Conservation (phyloP, 192 early-diverging fungal genomes). For the Linnemannia exigua region DNA sequence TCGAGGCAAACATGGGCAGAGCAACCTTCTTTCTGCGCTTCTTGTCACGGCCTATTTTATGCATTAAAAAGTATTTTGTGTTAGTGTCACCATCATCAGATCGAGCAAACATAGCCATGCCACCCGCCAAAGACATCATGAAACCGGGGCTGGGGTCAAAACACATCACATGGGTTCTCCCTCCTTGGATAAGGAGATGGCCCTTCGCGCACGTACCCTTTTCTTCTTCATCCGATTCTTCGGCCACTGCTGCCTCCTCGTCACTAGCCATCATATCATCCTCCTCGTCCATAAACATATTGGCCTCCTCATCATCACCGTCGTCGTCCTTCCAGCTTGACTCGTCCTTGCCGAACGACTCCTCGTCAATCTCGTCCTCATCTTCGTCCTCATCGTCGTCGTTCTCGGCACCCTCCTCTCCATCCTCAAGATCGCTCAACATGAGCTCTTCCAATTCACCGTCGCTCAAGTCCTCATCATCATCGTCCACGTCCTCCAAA, state of each 20-base stretch:
- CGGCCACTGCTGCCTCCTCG: constrained; percentile 64
- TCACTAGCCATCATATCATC: constrained; percentile 70
- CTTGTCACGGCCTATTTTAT: constrained; percentile 58
- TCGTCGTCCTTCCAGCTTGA: constrained; percentile 60
- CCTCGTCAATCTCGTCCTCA: constrained; percentile 63
- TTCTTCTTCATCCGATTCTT: constrained; percentile 64
- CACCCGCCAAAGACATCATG: not conserved
- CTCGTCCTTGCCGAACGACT: constrained; percentile 68
- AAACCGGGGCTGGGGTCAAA: not conserved
- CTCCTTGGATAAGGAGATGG: not conserved
- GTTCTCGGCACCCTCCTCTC: constrained; percentile 61
- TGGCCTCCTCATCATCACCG: constrained; percentile 63
- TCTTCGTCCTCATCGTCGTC: constrained; percentile 61
- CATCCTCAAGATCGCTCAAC: constrained; percentile 60
- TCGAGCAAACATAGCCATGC: not conserved
- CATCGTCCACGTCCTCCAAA: constrained; percentile 67
- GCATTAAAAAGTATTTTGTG: not conserved
- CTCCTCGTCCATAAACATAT: constrained; percentile 74
- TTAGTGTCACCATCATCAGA: not conserved
- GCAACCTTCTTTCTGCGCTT: constrained; percentile 66
- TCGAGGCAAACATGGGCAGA: constrained; percentile 78
- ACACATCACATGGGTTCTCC: not conserved
- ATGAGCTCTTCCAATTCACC: constrained; percentile 62
- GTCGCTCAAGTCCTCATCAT: constrained; percentile 61
- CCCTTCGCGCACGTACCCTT: constrained; percentile 38